These are phyloP conservation scores for Primulina tabacum DNA, from an alignment of 257 asterid genomes.

Conservation along the genomic window DNA sequence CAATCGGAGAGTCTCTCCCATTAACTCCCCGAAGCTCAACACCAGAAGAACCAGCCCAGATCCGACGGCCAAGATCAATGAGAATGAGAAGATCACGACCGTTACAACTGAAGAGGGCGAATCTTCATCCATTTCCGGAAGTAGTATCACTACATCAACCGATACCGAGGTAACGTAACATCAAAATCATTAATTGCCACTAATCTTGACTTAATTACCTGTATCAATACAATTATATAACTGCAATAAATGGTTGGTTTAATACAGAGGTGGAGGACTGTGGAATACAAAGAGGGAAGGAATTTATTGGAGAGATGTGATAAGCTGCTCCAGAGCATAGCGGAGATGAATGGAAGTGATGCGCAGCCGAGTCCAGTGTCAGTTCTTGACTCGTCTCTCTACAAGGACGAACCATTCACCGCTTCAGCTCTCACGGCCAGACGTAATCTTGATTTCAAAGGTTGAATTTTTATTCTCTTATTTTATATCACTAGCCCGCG, in stretches of 20 bases:
- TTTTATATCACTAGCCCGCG: too few relatives aligned
- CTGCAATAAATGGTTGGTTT: background rate
- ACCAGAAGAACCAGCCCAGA: constrained; percentile 44
- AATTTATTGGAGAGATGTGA: constrained; percentile 79
- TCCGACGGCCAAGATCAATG: constrained; percentile 38
- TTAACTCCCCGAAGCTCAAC: constrained; percentile 61
- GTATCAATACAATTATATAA: background rate
- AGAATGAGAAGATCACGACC: constrained; percentile 48
- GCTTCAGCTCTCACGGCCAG: constrained; percentile 74
- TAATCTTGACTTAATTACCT: constrained; percentile 16
- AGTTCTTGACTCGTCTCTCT: constrained; percentile 85
- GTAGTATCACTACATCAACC: constrained; percentile 64
- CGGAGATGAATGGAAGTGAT: constrained; percentile 70
- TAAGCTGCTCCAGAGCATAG: constrained; percentile 83
- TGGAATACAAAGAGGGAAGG: constrained; percentile 69
- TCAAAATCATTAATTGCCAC: background rate
- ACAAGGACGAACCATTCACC: constrained; percentile 74
- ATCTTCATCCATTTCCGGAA: constrained; percentile 71
- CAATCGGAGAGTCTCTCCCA: constrained; percentile 45
- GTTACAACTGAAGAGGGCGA: constrained; percentile 56
- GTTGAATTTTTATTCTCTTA: constrained; percentile 28
- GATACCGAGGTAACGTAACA: constrained; percentile 64
- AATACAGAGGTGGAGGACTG: constrained; percentile 58
- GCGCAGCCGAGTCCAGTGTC: constrained; percentile 94
- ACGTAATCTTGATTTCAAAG: constrained; percentile 75